Base-by-base conservation (phyloP, 192 early-diverging fungal genomes). In the Podila horticola region DNA sequence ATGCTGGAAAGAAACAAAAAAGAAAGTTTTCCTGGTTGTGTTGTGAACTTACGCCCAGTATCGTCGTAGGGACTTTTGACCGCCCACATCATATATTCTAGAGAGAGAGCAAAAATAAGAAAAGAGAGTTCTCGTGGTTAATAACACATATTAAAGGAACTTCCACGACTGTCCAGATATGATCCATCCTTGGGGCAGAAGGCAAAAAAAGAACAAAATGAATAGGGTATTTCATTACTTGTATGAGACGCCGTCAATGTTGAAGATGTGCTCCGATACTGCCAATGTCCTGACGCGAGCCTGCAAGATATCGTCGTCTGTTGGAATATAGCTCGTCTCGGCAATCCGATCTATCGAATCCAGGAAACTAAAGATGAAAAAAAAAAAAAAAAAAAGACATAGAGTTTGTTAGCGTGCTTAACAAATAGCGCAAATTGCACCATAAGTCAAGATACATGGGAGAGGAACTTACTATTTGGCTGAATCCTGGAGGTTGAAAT, bases 51-150 rank as follows among this genome's bases (percentile, higher is more conserved):
- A 85, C 84, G 90, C 87, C 92, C 92, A 93, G 74, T 90, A 87
- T 69, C 86, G 89, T 49, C 92, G 71, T 52, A 90, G 85, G 41
- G 82, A 84, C 31, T 90, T 86, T 75, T 93, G 92, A 20, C 93
- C 93, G 38, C 91, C 91, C 12, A 94, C 92, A 87, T 94, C 93
- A 75, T 83, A 93, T 62, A 94, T 88, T 28, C 87, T 84, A 71
- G 87, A 86, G 30, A 26, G 17, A 61, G 38, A 61, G 24, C 65
- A 66, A 64, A 30, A 45, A 67, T 34, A 34, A 31, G 26, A 0
- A 66, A 52, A 31, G 36, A 57, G 38, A 51, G 48, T 45, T 45
- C 41, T 45, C 41, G 4, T 45, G 41, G 41, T 45, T 45, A 45
- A 15, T 45, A 45, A 58, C 28, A 29, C 8, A 12, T 57, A n/a